Evolutionary conservation across 208 protist species (phyloP).

Genomic region (Leishmania major): DNA sequence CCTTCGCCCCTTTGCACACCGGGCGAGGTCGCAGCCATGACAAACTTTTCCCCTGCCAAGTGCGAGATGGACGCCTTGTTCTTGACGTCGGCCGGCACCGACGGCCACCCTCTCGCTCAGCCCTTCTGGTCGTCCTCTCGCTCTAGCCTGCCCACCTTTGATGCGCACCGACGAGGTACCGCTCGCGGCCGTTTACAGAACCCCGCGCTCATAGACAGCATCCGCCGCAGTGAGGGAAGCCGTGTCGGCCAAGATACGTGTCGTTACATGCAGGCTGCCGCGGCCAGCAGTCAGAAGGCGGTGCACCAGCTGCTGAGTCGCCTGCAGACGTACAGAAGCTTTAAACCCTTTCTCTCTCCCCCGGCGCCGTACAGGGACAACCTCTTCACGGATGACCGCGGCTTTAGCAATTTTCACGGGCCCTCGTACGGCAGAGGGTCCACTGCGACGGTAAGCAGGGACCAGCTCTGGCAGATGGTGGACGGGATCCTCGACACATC

Average conservation of each 20-base stretch:
- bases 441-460: slow-evolving; percentile 4
- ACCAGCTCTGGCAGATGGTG: slow-evolving; percentile 46
- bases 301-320: slow-evolving; percentile 52
- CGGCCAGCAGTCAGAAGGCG: slow-evolving; percentile 31
- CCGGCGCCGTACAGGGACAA: slow-evolving; percentile 19
- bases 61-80: slow-evolving; percentile 22
- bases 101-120: too few relatives aligned
- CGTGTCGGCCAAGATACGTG: slow-evolving; percentile 34
- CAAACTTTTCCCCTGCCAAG: neutral
- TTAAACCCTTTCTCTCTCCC: slow-evolving; percentile 51
- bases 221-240: slow-evolving; percentile 26
- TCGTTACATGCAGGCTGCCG: slow-evolving; percentile 40
- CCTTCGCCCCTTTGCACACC: neutral
- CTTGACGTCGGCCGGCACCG: neutral
- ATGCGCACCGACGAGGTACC: slow-evolving; percentile 2
- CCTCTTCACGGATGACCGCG: neutral
- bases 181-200: slow-evolving; percentile 11
- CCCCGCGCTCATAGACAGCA: slow-evolving; percentile 20
- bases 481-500: slow-evolving; percentile 46
- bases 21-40: neutral
- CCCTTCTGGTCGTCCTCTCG: neutral
- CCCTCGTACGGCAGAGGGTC: neutral
- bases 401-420: neutral
- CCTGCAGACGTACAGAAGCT: slow-evolving; percentile 67
- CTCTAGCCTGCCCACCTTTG: slow-evolving; percentile 9